Evolutionary conservation across 2,329 filamentous ascomycete species (phyloP), one percentile per base, ranked within the genome.

Genomic region (Drechslerella coelobrocha): DNA sequence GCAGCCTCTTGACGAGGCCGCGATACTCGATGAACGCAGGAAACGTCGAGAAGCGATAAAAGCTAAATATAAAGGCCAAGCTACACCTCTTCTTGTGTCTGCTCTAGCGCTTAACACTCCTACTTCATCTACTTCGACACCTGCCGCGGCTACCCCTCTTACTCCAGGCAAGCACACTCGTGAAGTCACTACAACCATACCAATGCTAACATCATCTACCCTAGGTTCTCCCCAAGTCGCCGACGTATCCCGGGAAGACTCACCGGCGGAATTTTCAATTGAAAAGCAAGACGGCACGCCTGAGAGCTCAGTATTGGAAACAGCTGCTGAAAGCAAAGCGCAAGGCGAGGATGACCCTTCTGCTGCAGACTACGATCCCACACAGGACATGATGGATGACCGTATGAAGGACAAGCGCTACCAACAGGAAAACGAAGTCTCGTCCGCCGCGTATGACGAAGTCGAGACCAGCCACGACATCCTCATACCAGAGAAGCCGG

Each of bases 321-420:
- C 66, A 24, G 75, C 76, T 21, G 74, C 78, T 72, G 73, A 77
- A 75, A 73, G 65, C 72, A 74, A 77, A 62, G 74, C 78, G 73
- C 74, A 79, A 73, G 84, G 86, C 48, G 84, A 84, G 57, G 88
- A 94, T 75, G 91, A 89, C 5, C 89, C 90, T 4, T 96, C 92
- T n/a, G 92, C 92, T 48, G 92, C 91, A 68, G 91, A 96, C 78
- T 96, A 96, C 78, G 91, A 96, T 77, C 92, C 92, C 0, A 94
- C 88, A 0, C 83, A 88, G 74, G 92, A 97, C 77, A 94, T 93
- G 89, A 84, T 89, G 78, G 90, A 95, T 78, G 92, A 96, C 75
- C 86, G 87, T 75, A 83, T 86, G 68, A 86, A 88, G 62, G 86
- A 90, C 75, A 87, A 88, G 73, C 83, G 86, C 75, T 84, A 87